These are phyloP conservation scores for Colletotrichum zoysiae DNA, from an alignment of 2,329 filamentous ascomycete species.

Conservation along the genomic window DNA sequence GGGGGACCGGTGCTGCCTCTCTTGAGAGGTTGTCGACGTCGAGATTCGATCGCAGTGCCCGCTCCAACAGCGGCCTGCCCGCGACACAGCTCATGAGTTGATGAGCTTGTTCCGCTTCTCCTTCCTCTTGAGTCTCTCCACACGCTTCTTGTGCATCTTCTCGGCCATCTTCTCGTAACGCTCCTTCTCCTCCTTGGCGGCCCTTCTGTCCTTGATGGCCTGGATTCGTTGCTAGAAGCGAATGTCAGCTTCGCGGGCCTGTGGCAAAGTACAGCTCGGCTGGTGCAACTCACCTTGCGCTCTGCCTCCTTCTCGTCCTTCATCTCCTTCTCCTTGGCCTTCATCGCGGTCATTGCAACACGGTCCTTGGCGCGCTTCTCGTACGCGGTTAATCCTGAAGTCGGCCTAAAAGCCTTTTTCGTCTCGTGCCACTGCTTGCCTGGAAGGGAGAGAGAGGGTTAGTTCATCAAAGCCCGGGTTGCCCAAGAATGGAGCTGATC, in stretches of 20 bases:
- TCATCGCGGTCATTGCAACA: constrained; percentile 78
- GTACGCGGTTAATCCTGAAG: constrained; percentile 81
- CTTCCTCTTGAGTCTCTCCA: constrained; percentile 92
- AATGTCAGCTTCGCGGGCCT: constrained; percentile 7
- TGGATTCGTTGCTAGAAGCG: constrained; percentile 76
- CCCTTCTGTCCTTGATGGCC: constrained; percentile 85
- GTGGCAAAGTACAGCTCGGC: neutral
- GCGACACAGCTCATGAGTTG: constrained; percentile 65
- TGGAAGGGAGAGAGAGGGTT: constrained; percentile 52
- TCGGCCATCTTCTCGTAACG: constrained; percentile 93
- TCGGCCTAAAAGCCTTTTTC: constrained; percentile 88
- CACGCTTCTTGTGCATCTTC: constrained; percentile 97
- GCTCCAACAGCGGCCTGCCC: constrained; percentile 14
- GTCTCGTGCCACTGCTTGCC: constrained; percentile 94
- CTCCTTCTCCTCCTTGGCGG: constrained; percentile 92
- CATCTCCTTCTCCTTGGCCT: constrained; percentile 95
- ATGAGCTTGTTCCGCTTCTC: constrained; percentile 95
- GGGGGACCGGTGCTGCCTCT: constrained; percentile 20
- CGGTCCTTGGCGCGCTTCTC: constrained; percentile 80
- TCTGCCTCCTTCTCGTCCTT: constrained; percentile 95
- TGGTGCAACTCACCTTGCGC: constrained; percentile 73
- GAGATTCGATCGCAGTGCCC: constrained; percentile 18
- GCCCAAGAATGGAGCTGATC: constrained; percentile 25
- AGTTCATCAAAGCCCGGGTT: constrained; percentile 5
- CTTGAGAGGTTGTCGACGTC: constrained; percentile 17